A percentile compares a stretch with the other conserved stretches of the same genome.
Conservation (phyloP, 345 rosid species). For the Citrus mangshanensis region DNA sequence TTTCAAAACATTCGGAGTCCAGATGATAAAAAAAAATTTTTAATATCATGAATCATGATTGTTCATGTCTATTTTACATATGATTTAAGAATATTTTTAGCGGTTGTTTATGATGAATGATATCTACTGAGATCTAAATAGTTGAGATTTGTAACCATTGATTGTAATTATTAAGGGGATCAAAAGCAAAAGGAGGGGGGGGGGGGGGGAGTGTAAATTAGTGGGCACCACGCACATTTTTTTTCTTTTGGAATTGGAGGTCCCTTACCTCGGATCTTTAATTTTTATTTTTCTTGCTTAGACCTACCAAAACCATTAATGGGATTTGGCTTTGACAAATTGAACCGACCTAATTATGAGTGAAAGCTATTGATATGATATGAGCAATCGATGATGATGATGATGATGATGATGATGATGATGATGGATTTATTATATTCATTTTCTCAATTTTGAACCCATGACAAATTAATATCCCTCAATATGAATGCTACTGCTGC, state of each 20-base stretch:
- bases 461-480: background rate
- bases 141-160: background rate
- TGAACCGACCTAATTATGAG: slow-evolving; percentile 14
- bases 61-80: too few relatives aligned
- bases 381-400: background rate
- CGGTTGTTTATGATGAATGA: background rate
- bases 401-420: background rate
- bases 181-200: background rate
- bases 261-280: background rate
- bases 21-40: too few relatives aligned
- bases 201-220: background rate
- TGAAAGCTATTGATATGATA: slow-evolving; percentile 6
- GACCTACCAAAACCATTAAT: slow-evolving; percentile 8
- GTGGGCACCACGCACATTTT: background rate
- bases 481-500: background rate
- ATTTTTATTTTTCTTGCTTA: background rate
- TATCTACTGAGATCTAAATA: background rate
- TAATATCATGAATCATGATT: too few relatives aligned
- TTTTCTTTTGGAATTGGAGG: background rate
- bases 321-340: slow-evolving; percentile 7
- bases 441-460: background rate
- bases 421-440: background rate
- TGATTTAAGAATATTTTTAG: too few relatives aligned
- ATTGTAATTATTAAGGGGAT: background rate
- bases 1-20: too few relatives aligned